These are phyloP conservation scores for Starmerella khaoyaiensis DNA, from an alignment of 805 yeast species.

Conservation along the genomic window DNA sequence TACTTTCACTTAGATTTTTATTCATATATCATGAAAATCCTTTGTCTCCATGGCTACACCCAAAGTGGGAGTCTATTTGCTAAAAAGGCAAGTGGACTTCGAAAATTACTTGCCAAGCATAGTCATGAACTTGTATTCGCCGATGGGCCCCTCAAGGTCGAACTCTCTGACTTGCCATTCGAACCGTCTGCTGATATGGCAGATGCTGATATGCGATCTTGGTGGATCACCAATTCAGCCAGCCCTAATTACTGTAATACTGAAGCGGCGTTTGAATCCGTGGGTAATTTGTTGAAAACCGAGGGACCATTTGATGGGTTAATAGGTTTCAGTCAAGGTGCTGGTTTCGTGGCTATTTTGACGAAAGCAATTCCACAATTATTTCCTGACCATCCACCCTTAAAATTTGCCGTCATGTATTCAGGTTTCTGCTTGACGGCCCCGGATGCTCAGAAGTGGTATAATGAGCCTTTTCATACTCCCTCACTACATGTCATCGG, in stretches of 20 bases:
- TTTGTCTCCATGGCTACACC: constrained; percentile 75
- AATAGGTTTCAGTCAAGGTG: constrained; percentile 90
- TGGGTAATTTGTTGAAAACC: constrained; percentile 41
- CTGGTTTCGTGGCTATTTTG: constrained; percentile 66
- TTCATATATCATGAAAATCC: constrained; percentile 38
- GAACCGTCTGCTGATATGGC: constrained; percentile 27
- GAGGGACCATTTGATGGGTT: constrained; percentile 82
- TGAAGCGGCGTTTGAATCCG: constrained; percentile 37
- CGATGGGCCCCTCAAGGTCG: constrained; percentile 61
- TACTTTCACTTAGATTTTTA: too few relatives aligned
- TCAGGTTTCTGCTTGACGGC: constrained; percentile 40
- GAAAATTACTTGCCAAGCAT: constrained; percentile 56
- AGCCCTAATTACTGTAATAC: constrained; percentile 24
- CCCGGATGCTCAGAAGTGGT: constrained; percentile 25
- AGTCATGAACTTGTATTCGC: constrained; percentile 63
- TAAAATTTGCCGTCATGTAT: constrained; percentile 65
- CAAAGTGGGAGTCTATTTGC: constrained; percentile 77
- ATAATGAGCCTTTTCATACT: constrained; percentile 26
- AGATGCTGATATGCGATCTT: constrained; percentile 39
- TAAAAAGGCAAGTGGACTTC: constrained; percentile 75
- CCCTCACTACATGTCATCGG: constrained; percentile 71
- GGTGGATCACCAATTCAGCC: constrained; percentile 56
- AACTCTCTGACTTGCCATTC: constrained; percentile 63
- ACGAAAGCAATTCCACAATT: constrained; percentile 42
- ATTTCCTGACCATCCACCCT: constrained; percentile 38